Evolutionary conservation across 169 alveolate genomes (phyloP).

Genomic region (Plasmodium coatneyi): DNA sequence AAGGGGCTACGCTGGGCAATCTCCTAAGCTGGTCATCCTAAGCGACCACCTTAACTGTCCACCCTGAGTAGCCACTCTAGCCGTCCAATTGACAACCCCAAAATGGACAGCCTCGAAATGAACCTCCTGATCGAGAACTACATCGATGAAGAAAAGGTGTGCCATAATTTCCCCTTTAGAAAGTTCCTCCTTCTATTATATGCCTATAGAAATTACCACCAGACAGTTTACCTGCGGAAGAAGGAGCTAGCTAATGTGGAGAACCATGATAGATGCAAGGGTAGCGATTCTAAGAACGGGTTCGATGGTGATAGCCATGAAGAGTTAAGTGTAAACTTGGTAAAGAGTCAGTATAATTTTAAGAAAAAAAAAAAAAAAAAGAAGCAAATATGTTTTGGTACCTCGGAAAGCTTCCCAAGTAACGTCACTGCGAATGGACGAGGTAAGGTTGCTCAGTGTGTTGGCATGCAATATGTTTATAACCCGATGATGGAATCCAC

Average conservation of each 20-base stretch:
- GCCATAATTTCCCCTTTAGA: conserved; percentile 35
- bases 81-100: neutral
- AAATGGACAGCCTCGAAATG: conserved; percentile 51
- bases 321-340: neutral
- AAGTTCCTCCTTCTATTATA: conserved; percentile 21
- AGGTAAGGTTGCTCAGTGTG: neutral
- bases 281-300: neutral
- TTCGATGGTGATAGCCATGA: neutral
- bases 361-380: conserved; percentile 50
- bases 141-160: conserved; percentile 57
- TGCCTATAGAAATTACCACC: conserved; percentile 50
- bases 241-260: neutral
- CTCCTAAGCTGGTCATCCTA: no score
- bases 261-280: neutral
- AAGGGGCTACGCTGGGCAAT: no score
- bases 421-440: neutral
- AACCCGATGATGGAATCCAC: neutral
- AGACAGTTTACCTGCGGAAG: conserved; percentile 9
- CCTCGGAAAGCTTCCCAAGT: neutral
- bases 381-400: neutral
- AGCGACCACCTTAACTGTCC: neutral
- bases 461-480: neutral
- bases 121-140: conserved; percentile 32
- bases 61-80: neutral
- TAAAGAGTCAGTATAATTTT: conserved; percentile 38